Evolutionary conservation across 257 asterid genomes (phyloP).

Genomic region (Solanum pimpinellifolium): DNA sequence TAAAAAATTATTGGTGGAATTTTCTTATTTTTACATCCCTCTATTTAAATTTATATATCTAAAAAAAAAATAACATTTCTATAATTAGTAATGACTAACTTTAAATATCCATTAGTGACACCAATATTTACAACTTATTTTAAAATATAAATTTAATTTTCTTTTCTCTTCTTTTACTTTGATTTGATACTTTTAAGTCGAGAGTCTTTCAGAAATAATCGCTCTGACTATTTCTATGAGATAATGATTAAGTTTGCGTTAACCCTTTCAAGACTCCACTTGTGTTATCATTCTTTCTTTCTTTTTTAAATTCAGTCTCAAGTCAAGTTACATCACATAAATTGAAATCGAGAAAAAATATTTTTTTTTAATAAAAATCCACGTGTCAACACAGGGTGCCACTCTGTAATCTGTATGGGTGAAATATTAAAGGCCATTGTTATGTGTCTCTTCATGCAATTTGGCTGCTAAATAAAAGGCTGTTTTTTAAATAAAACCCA

Average conservation of each 20-base stretch:
- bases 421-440: not conserved
- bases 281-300: no score
- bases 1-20: not conserved
- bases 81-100: no score
- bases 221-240: accelerated
- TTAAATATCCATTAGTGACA: not conserved
- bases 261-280: not conserved
- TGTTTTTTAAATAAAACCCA: not conserved
- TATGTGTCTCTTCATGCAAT: not conserved
- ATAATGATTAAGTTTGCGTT: not conserved
- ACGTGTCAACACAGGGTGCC: not conserved
- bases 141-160: not conserved
- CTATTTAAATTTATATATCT: not conserved
- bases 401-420: not conserved
- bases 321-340: not conserved
- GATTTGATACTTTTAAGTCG: no score
- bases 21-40: not conserved
- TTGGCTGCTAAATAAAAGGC: not conserved
- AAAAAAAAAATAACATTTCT: no score
- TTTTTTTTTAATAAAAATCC: not conserved
- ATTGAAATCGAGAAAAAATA: accelerated
- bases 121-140: not conserved
- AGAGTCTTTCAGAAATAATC: no score
- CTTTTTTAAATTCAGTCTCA: no score
- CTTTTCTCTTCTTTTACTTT: no score